Conservation (phyloP, 805 yeast species). For the Pichia eremophila region DNA sequence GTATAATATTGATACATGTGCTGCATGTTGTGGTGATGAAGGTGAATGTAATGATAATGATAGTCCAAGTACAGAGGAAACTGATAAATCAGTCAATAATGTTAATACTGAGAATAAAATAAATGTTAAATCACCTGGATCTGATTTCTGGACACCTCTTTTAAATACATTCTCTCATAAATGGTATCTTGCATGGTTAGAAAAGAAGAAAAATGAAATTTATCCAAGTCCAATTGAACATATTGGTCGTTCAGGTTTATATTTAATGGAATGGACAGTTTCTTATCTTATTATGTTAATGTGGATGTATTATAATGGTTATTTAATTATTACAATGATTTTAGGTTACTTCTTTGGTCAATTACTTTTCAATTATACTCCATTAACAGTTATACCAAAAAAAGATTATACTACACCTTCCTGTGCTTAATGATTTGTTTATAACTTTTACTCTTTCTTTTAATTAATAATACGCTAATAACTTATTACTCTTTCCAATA, state of each 20-base stretch:
- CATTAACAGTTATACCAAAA: constrained; percentile 14
- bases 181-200: constrained; percentile 19
- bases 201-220: constrained; percentile 4
- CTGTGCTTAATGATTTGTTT: not conserved
- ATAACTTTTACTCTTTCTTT: too few species aligned
- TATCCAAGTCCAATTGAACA: constrained; percentile 44
- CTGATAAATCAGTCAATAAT: not conserved
- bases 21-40: constrained; percentile 1
- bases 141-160: constrained; percentile 16
- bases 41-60: constrained; percentile 2
- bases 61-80: not conserved
- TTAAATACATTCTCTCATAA: constrained; percentile 19
- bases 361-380: constrained; percentile 32
- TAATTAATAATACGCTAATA: not conserved
- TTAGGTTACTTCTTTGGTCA: constrained; percentile 55
- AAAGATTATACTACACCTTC: constrained; percentile 1
- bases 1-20: not conserved
- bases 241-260: constrained; percentile 37
- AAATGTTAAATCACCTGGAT: constrained; percentile 5
- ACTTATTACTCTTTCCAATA: too few species aligned
- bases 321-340: constrained; percentile 52
- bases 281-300: constrained; percentile 60
- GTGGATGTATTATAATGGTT: constrained; percentile 71
- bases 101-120: not conserved
- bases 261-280: constrained; percentile 52